Evolutionary conservation across 2,329 filamentous ascomycete species (phyloP), one percentile per base, ranked within the genome.

Genomic region (Grosmannia clavigera): DNA sequence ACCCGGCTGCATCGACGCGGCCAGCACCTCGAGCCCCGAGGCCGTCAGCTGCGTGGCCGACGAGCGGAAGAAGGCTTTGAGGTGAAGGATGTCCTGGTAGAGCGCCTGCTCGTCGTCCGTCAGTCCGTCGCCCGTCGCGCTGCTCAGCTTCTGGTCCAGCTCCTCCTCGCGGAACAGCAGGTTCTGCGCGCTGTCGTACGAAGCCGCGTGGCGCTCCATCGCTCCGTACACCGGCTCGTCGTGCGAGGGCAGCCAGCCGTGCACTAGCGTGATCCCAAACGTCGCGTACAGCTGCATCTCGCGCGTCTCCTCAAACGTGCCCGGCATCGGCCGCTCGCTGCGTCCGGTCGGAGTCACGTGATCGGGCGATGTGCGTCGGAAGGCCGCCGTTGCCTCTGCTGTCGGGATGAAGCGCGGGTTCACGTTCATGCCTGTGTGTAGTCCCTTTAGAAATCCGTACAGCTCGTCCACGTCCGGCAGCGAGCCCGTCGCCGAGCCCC

Each of bases 361-460:
- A 1, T 76, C 78, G 40, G 82, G 73, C 0, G 79, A 80, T 3
- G 75, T 82, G 57, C 74, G 77, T 68, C 77, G 78, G 54, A 78
- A 77, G 2, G 77, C 76, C 59, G 67, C 72, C 35, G 75, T 68
- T 25, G 76, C 71, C 16, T 80, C 75, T 9, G 73, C 69, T 0
- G 76, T 79, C 2, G 89, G 80, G 9, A 95, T 80, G 64, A 96
- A 94, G 25, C 88, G 84, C 2, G 94, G 94, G 65, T 99, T 99
- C 61, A 97, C 92, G 67, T 97, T 99, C 89, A 99, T 96, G 46
- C 94, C 94, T 0, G 92, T 97, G 66, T 96, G 90, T 2, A 99
- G 76, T 53, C 90, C 88, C 60, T 94, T 83, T 2, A 99, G 76
- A 68, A 99, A 99, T 7, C 81, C 79, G 70, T 96, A 95, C 1